Conservation (phyloP, 495 filamentous ascomycete species). For the Poronia punctata region DNA sequence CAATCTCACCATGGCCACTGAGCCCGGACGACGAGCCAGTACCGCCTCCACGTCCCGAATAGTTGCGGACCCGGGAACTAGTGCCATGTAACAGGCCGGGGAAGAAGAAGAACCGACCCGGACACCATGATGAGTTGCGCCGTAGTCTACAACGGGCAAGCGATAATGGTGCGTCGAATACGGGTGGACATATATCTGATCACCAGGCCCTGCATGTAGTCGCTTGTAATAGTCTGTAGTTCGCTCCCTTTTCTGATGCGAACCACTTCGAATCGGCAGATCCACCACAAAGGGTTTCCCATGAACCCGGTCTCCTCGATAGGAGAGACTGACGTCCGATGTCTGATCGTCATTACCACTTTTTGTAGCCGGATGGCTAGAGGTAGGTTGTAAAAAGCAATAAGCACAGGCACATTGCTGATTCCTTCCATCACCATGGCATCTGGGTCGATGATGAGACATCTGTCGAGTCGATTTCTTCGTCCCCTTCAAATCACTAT, state of each 20-base stretch:
- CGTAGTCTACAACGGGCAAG: slow-evolving; percentile 22
- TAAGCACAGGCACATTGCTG: not conserved
- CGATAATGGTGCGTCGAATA: slow-evolving; percentile 10
- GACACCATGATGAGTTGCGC: not conserved
- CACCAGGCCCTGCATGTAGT: not conserved
- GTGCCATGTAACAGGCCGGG: slow-evolving; percentile 16
- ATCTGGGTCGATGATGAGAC: no score
- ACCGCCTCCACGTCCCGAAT: slow-evolving; percentile 11
- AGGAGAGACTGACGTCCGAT: not conserved
- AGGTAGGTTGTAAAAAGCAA: not conserved
- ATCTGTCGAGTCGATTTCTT: not conserved
- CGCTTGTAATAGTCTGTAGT: no score
- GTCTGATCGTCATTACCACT: not conserved
- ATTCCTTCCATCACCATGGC: no score
- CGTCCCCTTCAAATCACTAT: no score
- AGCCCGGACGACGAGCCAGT: slow-evolving; percentile 4
- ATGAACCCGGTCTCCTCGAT: not conserved
- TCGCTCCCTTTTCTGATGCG: no score
- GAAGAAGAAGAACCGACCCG: not conserved
- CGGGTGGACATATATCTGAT: slow-evolving; percentile 16
- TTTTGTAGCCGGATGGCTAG: not conserved
- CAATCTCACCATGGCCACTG: slow-evolving; percentile 11
- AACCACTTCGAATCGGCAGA: no score
- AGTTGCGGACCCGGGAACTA: slow-evolving; percentile 11
- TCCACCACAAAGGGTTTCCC: no score